phyloP scores from a whole-genome alignment of 352 stramenopile species.

The Aphanomyces astaci region DNA sequence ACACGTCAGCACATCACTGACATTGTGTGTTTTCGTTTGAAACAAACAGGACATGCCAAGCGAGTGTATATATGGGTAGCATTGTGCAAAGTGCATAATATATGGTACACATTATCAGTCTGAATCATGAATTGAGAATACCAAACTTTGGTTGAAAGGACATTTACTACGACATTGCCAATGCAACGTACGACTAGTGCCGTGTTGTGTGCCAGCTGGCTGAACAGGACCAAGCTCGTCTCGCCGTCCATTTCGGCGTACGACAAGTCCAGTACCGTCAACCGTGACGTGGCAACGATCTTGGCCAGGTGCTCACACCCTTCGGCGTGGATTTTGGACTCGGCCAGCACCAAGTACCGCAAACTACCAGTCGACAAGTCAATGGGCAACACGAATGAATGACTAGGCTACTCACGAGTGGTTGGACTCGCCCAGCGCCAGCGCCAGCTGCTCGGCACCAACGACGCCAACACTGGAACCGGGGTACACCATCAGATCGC shows the following conservation, averaged over 20 bases:
- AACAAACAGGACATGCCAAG: no score
- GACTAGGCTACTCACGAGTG: slow-evolving; percentile 24
- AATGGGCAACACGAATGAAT: no score
- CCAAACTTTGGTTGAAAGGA: no score
- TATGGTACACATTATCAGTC: no score
- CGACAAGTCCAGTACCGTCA: slow-evolving; percentile 58
- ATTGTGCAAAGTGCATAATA: no score
- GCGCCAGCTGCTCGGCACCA: slow-evolving; percentile 37
- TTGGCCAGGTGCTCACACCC: slow-evolving; percentile 46
- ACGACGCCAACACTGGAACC: slow-evolving; percentile 51
- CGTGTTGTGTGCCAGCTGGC: slow-evolving; percentile 52
- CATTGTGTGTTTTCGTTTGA: no score
- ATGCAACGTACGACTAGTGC: slow-evolving; percentile 26
- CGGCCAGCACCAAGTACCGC: slow-evolving; percentile 40
- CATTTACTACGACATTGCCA: no score
- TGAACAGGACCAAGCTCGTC: slow-evolving; percentile 53
- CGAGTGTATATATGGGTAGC: no score
- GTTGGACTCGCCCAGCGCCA: slow-evolving; percentile 40
- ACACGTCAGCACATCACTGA: no score
- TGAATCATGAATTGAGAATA: no score
- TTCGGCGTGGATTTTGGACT: slow-evolving; percentile 54
- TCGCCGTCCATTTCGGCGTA: slow-evolving; percentile 48
- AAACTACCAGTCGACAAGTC: slow-evolving; percentile 30
- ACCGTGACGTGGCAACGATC: slow-evolving; percentile 40
- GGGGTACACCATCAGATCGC: slow-evolving; percentile 43